Evolutionary conservation across 345 rosid genomes (phyloP), one percentile per base, ranked within the genome.

Genomic region (Jatropha curcas): DNA sequence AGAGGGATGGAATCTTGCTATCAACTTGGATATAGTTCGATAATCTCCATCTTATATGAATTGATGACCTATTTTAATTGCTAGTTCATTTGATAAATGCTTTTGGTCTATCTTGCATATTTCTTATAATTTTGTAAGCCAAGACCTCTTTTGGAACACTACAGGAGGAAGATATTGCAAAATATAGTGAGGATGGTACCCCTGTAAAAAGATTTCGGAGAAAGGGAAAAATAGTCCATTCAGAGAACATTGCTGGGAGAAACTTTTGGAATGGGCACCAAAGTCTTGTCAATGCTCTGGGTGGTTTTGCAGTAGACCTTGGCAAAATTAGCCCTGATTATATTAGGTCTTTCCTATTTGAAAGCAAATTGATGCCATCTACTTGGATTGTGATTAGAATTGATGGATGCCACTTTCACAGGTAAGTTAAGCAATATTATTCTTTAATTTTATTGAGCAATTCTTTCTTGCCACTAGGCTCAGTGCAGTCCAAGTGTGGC

Each of bases 331-430:
- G 87, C 65, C 83, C 89, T 59, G 95, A 89, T 45, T 87, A 81
- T 65, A 35, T 92, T 33, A 81, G 83, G 71, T 90, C 89, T 67
- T 92, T 92, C 80, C 71, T 79, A 76, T 90, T 84, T 63, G 95
- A 92, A 75, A 88, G 76, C 80, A 94, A 87, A 76, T 65, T 92
- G 87, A 82, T 92, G 86, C 92, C 90, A 62, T 85, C 81, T 58
- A 88, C 91, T 51, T 94, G 97, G 95, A 82, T 89, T 30, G 89
- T 94, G 55, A 75, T 94, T 69, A 86, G 98, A 79, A 87, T 92
- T 76, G 98, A 94, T 77, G 98, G 98, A 73, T 90, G 94, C 77
- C 97, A 94, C 76, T 94, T 94, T 84, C 98, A 94, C 88, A 87
- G 97, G 97, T 90, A 82, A 68, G 48, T 46, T 8, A 7, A 13